Percentiles rank a stretch among this genome's conserved stretches.
phyloP scores from a whole-genome alignment of 768 basidiomycete genomes.

The Rubroboletus pulcherrimus region DNA sequence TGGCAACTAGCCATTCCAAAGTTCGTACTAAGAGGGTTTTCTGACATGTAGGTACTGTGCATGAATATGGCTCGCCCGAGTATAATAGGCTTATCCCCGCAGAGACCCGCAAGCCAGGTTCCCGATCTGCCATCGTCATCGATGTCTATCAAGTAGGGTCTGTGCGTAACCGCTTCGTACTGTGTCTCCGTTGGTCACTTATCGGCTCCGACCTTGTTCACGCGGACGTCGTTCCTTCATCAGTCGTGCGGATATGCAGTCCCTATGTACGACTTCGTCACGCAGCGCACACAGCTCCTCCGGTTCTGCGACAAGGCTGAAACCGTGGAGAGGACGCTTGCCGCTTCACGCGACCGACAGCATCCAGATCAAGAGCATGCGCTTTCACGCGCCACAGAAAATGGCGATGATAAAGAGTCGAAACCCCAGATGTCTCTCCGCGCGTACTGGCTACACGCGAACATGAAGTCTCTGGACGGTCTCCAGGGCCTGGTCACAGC shows the following conservation, averaged over 20 bases:
- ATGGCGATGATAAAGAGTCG: not conserved
- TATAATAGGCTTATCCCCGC: conserved; percentile 51
- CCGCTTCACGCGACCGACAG: not conserved
- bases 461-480: conserved; percentile 55
- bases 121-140: conserved; percentile 56
- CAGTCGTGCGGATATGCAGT: conserved; percentile 69
- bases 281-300: conserved; percentile 51
- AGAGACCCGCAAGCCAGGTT: conserved; percentile 49
- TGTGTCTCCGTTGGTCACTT: not conserved
- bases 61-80: conserved; percentile 62
- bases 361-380: not conserved
- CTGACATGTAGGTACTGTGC: conserved; percentile 43
- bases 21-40: not conserved
- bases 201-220: not conserved
- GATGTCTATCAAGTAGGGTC: conserved; percentile 56
- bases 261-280: conserved; percentile 56
- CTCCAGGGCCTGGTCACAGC: conserved; percentile 44
- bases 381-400: not conserved
- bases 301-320: conserved; percentile 42
- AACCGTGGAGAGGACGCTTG: conserved; percentile 31
- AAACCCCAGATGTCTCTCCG: conserved; percentile 39
- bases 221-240: too few species aligned
- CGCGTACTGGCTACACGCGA: conserved; percentile 49
- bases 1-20: not conserved
- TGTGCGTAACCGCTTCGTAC: conserved; percentile 24